Base-by-base conservation (phyloP, 2,329 filamentous ascomycete species). In the Tolypocladium inflatum region DNA sequence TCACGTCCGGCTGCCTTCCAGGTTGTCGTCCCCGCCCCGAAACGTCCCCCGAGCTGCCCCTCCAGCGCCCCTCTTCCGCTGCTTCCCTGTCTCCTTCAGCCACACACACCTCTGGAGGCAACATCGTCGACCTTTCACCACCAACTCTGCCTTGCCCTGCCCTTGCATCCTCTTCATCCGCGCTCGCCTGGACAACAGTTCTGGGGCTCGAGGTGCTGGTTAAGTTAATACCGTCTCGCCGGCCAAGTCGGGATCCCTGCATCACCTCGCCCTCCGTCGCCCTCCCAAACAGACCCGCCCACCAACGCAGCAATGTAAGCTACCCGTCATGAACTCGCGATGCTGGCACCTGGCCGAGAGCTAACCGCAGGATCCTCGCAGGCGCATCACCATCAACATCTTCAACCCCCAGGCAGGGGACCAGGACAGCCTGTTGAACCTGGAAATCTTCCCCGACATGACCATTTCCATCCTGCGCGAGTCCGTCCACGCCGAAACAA, bases 381-480 rank as follows among this genome's bases (percentile, higher is more conserved):
- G 91, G 91, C 89, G 87, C 74, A 88, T 96, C 75, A 94, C 91
- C 56, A 85, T 96, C 73, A 90, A 84, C 73, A 89, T 96, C 71
- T 88, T 88, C 70, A 88, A 88, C 63, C 84, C 87, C 63, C 85
- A 89, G 70, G 79, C 85, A 63, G 76, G 76, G 70, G 75, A 75
- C 60, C 87, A 91, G 70, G 83, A 87, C 63, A 89, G 91, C 68
- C 82, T 96, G 68, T 80, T 96, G 66, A 87, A 85, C 58, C 83
- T 96, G 64, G 91, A 96, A 66, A 85, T 96, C 64, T 88, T 88
- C 61, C 81, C 86, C 48, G 89, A 90, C 67, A 91, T 94, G 80
- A 90, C 90, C 54, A 76, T 97, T 65, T 87, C 87, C 67, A 87
- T 91, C 56, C 83, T 99, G 64, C 96, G 96, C 74, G 89, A 87